Evolutionary conservation across 2,329 filamentous ascomycete genomes (phyloP).

Genomic region (Hymenoscyphus occultus): DNA sequence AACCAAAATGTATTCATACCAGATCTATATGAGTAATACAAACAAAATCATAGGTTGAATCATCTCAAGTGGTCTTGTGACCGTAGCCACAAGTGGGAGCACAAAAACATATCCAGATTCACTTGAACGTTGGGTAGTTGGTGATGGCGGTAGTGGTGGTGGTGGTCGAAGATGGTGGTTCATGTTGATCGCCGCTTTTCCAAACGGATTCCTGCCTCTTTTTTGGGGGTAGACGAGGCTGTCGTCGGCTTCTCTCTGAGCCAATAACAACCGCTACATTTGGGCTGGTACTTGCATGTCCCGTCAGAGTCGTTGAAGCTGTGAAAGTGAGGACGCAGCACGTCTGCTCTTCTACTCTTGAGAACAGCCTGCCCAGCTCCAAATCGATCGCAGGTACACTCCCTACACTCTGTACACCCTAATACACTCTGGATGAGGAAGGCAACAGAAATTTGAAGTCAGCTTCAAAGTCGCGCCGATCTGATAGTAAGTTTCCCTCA

Average conservation of each 20-base stretch:
- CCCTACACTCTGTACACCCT: too few relatives aligned
- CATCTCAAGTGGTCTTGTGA: too few relatives aligned
- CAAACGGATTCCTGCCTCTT: not conserved
- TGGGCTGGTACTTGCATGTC: not conserved
- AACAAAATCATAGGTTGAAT: too few relatives aligned
- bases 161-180: too few relatives aligned
- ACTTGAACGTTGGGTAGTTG: not conserved
- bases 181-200: not conserved
- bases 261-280: not conserved
- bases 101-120: not conserved
- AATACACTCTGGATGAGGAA: not conserved
- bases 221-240: conserved; percentile 3
- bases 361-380: not conserved
- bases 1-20: not conserved
- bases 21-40: not conserved
- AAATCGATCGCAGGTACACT: not conserved
- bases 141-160: too few relatives aligned
- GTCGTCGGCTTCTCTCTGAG: not conserved
- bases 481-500: conserved; percentile 2
- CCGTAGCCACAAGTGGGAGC: not conserved
- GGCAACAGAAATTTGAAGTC: not conserved
- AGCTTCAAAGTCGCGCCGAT: conserved; percentile 1
- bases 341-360: not conserved
- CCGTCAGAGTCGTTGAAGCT: not conserved
- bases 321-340: not conserved